A percentile compares a stretch with the other conserved stretches of the same genome.
Evolutionary conservation across 495 filamentous ascomycete genomes (phyloP).

Genomic region (Paragyromitra xinjiangensis): DNA sequence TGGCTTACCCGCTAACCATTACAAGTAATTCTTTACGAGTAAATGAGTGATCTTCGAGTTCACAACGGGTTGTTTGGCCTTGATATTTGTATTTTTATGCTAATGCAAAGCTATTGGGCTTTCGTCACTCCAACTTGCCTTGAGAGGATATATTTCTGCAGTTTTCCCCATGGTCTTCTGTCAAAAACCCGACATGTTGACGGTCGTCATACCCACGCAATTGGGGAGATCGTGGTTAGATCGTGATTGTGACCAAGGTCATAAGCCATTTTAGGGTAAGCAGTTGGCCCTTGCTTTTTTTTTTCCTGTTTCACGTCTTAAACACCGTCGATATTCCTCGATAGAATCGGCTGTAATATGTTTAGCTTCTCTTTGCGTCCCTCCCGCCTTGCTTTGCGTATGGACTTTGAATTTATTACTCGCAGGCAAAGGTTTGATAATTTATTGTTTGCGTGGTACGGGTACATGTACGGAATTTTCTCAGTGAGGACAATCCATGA

Average conservation of each 20-base stretch:
- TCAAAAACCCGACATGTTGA: slow-evolving; percentile 6
- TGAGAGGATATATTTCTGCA: background rate
- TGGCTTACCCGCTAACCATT: slow-evolving; percentile 19
- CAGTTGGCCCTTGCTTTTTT: slow-evolving; percentile 50
- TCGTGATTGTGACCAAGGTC: slow-evolving; percentile 47
- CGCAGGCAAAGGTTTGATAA: slow-evolving; percentile 9
- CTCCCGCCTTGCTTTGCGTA: slow-evolving; percentile 37
- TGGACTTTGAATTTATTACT: slow-evolving; percentile 17
- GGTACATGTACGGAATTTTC: slow-evolving; percentile 40
- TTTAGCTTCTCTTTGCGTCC: background rate
- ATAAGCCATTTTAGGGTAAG: slow-evolving; percentile 27
- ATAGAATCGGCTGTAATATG: slow-evolving; percentile 19
- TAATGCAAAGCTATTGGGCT: slow-evolving; percentile 11
- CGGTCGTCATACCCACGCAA: slow-evolving; percentile 53
- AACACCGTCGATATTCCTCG: background rate
- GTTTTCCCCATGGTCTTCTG: slow-evolving; percentile 6
- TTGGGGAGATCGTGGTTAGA: slow-evolving; percentile 50
- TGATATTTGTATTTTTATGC: slow-evolving; percentile 4
- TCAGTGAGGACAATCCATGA: slow-evolving; percentile 28
- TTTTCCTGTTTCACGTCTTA: slow-evolving; percentile 11
- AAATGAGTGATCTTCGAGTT: background rate
- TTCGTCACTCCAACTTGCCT: slow-evolving; percentile 21
- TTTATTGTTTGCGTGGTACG: slow-evolving; percentile 23
- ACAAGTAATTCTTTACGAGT: slow-evolving; percentile 1
- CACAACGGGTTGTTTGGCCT: slow-evolving; percentile 4